Evolutionary conservation across 2,329 filamentous ascomycete species (phyloP).

Genomic region (Cryphonectria carpinicola): DNA sequence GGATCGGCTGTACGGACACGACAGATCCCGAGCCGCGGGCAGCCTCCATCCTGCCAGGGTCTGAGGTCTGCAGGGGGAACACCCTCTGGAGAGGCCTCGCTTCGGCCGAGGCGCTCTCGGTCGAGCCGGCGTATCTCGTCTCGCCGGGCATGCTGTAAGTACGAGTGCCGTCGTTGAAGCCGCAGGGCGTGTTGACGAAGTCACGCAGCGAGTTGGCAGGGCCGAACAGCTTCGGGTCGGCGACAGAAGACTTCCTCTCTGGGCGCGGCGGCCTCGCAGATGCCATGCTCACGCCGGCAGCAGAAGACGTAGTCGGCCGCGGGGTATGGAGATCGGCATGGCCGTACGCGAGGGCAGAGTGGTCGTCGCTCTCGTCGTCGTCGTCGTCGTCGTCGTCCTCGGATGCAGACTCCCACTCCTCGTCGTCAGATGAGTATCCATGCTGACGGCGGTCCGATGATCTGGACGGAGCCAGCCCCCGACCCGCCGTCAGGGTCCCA

Average conservation of each 20-base stretch:
- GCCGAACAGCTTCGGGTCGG: conserved; percentile 63
- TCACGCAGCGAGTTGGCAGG: conserved; percentile 65
- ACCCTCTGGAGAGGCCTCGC: conserved; percentile 61
- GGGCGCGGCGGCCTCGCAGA: conserved; percentile 22
- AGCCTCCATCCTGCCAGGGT: conserved; percentile 66
- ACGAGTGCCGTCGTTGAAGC: conserved; percentile 51
- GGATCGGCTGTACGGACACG: conserved; percentile 39
- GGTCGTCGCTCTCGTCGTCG: conserved; percentile 42
- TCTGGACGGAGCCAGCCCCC: conserved; percentile 48
- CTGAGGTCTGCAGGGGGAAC: conserved; percentile 68
- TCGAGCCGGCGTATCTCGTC: conserved; percentile 32
- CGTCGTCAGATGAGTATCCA: conserved; percentile 47
- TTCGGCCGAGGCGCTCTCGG: conserved; percentile 43
- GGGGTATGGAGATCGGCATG: conserved; percentile 36
- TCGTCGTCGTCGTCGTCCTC: conserved; percentile 43
- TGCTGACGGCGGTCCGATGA: conserved; percentile 36
- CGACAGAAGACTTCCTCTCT: conserved; percentile 51
- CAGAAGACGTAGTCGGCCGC: conserved; percentile 35
- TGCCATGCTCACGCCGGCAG: conserved; percentile 13
- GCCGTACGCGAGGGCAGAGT: conserved; percentile 50
- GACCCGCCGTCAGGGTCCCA: conserved; percentile 38
- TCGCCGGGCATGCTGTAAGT: conserved; percentile 12
- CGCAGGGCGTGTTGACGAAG: conserved; percentile 58
- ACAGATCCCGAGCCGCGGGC: conserved; percentile 49
- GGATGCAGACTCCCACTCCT: conserved; percentile 63